Base-by-base conservation (phyloP, 2,329 filamentous ascomycete genomes). In the Trichoderma koningii region DNA sequence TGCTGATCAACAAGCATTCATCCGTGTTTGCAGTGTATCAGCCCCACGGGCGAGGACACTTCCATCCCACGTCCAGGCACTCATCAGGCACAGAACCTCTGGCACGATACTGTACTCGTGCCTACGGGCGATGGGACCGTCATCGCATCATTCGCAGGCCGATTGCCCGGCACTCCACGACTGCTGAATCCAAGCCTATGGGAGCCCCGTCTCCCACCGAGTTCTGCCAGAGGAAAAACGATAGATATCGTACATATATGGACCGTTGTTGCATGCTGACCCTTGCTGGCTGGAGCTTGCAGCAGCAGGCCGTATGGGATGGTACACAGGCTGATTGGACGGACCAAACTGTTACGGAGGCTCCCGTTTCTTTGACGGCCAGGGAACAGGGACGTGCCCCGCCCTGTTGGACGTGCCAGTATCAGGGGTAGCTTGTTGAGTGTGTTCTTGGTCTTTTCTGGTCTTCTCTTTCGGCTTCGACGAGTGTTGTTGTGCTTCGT, bases 311-410 rank as follows among this genome's bases (percentile, higher is more conserved):
- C 21, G 44, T 50, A 52, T 34, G 63, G 63, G 30, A 42, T 60
- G 63, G 63, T 21, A 42, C 63, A 15, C 34, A 41, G 53, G 55
- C 41, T 64, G 63, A 64, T 64, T 64, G 63, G 63, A 45, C 44
- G 63, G 55, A 45, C 63, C 63, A 55, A n/a, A 45, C 19, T 41
- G 15, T 53, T 42, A 42, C 63, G 55, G 63, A 21, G 63, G 55
- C 55, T 64, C 63, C 47, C 55, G 63, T 19, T 56, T 59, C 1
- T 19, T 38, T 38, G 34, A 38, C 34, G 34, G 34, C 34, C 34
- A 38, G 34, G 34, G 34, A 38, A 12, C 10, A 38, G 14, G 34
- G 34, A 14, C 3, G 10, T 14, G 34, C 34, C 34, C 34, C 34
- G 34, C 63, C 63, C 45, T 47, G 15, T 26, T 51, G 23, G 23